Evolutionary conservation across 352 stramenopile species (phyloP).

Genomic region (Phytophthora lateralis): DNA sequence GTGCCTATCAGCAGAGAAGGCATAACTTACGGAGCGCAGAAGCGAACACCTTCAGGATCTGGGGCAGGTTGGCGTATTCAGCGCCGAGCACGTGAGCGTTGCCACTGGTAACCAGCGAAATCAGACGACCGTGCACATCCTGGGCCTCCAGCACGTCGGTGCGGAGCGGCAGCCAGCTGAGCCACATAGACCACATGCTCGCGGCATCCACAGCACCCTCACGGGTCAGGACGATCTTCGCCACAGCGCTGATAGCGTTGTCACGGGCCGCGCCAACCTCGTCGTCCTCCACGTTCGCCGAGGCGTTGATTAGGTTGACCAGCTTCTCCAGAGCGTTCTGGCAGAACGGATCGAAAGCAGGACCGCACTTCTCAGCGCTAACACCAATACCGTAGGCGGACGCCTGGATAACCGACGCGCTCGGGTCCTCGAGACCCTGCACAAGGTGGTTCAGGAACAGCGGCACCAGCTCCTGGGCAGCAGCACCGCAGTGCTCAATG

Average conservation of each 20-base stretch:
- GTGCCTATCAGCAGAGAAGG: constrained; percentile 12
- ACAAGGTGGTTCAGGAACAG: constrained; percentile 77
- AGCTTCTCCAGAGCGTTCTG: constrained; percentile 75
- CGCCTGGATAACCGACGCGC: constrained; percentile 73
- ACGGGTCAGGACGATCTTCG: constrained; percentile 75
- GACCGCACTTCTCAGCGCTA: constrained; percentile 78
- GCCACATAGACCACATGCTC: constrained; percentile 75
- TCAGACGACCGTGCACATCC: constrained; percentile 76
- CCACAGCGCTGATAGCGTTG: constrained; percentile 83
- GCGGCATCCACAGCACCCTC: constrained; percentile 61
- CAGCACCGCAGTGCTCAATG: constrained; percentile 81
- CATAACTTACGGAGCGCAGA: constrained; percentile 68
- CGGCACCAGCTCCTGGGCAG: constrained; percentile 75
- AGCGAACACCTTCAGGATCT: constrained; percentile 80
- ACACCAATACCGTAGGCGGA: constrained; percentile 85
- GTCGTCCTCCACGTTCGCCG: constrained; percentile 56
- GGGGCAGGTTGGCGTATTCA: constrained; percentile 65
- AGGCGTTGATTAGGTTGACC: constrained; percentile 63
- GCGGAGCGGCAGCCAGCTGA: constrained; percentile 81
- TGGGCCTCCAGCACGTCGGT: constrained; percentile 82
- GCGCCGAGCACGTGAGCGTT: constrained; percentile 71
- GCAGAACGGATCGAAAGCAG: constrained; percentile 75
- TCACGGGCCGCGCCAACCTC: constrained; percentile 74
- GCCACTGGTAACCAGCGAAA: constrained; percentile 61
- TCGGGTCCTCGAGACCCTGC: constrained; percentile 70